phyloP scores from a whole-genome alignment of 1,284 basidiomycete genomes.

The Leccinum pallidistipes region DNA sequence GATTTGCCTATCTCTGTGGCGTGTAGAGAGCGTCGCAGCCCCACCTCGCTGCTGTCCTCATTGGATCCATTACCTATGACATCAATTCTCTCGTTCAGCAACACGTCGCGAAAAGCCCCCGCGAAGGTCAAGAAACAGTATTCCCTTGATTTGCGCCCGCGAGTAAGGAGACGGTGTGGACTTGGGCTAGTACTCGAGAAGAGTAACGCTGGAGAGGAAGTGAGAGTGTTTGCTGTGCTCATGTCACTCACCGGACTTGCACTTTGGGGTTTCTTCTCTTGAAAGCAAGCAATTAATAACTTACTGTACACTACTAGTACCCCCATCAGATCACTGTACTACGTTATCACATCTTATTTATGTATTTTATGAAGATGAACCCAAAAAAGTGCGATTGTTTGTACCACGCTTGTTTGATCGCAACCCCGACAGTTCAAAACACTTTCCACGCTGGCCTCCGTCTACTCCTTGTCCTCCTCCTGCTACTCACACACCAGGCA shows the following conservation, averaged over 20 bases:
- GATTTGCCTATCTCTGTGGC: slow-evolving; percentile 43
- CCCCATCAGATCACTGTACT: no score
- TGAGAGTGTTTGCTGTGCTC: slow-evolving; percentile 59
- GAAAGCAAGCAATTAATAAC: slow-evolving; percentile 1
- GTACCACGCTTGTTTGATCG: slow-evolving; percentile 6
- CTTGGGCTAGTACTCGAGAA: slow-evolving; percentile 51
- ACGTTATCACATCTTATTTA: no score
- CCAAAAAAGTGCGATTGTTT: slow-evolving; percentile 19
- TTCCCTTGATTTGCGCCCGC: slow-evolving; percentile 27
- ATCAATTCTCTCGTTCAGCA: slow-evolving; percentile 39
- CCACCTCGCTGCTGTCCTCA: slow-evolving; percentile 38
- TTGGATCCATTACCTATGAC: slow-evolving; percentile 37
- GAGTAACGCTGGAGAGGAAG: slow-evolving; percentile 67
- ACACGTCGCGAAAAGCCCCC: slow-evolving; percentile 22
- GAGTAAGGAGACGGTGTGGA: slow-evolving; percentile 38
- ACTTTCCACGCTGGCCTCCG: slow-evolving; percentile 40
- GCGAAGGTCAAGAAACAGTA: slow-evolving; percentile 27
- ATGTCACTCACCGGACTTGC: slow-evolving; percentile 54
- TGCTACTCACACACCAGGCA: slow-evolving; percentile 35
- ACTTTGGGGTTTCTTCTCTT: slow-evolving; percentile 49
- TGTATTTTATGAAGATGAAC: slow-evolving; percentile 12
- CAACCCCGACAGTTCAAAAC: not conserved
- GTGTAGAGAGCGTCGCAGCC: slow-evolving; percentile 48
- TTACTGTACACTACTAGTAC: not conserved
- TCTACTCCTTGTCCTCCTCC: slow-evolving; percentile 38